Percentiles rank a stretch among this genome's conserved stretches.
Conservation (phyloP, 495 filamentous ascomycete genomes). For the Neurospora terricola region DNA sequence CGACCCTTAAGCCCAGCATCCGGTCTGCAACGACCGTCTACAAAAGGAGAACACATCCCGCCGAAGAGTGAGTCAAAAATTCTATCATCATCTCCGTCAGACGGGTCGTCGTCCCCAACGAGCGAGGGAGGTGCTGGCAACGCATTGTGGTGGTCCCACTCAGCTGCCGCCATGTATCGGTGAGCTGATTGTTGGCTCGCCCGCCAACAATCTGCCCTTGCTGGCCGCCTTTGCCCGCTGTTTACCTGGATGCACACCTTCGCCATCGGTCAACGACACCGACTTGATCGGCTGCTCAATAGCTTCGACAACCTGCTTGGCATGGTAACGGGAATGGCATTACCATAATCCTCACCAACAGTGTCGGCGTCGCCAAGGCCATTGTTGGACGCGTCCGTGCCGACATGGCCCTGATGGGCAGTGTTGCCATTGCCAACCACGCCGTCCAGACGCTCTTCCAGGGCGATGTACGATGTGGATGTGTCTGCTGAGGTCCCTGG, state of each 20-base stretch:
- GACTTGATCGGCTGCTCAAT: background rate
- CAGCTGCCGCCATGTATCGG: background rate
- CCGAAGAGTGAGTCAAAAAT: background rate
- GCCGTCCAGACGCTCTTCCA: background rate
- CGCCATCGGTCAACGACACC: background rate
- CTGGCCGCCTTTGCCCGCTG: background rate
- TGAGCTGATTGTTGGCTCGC: background rate
- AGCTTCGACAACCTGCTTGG: background rate
- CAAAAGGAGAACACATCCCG: background rate
- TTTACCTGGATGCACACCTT: background rate
- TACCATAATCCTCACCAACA: background rate
- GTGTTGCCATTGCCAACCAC: background rate
- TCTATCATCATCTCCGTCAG: background rate
- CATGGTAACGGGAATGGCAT: background rate
- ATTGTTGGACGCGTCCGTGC: background rate
- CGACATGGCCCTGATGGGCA: background rate
- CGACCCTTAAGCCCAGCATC: background rate
- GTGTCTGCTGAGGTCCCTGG: background rate
- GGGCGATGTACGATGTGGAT: background rate
- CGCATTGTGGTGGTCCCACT: background rate
- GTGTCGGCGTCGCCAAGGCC: background rate
- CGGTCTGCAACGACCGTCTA: background rate
- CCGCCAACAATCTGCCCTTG: background rate
- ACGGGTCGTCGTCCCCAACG: background rate
- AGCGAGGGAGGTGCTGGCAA: background rate